phyloP scores from a whole-genome alignment of 345 rosid species.

The Lepidium didymum region DNA sequence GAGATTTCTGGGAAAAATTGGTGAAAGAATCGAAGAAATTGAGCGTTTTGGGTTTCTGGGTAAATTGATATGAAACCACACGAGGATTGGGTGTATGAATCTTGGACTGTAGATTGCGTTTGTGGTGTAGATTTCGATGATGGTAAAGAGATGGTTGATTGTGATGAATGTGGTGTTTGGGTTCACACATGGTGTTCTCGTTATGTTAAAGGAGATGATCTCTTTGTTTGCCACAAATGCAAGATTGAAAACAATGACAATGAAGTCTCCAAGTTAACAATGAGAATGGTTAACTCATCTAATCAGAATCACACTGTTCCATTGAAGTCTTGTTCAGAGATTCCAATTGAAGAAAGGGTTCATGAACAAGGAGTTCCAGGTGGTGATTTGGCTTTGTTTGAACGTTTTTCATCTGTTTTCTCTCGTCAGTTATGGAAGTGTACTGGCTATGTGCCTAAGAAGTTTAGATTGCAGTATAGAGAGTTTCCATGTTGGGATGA shows the following conservation, averaged over 20 bases:
- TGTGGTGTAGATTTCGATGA: slow-evolving; percentile 92
- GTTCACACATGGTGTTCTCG: slow-evolving; percentile 93
- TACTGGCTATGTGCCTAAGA: slow-evolving; percentile 79
- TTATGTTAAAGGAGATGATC: slow-evolving; percentile 74
- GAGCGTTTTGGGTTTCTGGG: not conserved
- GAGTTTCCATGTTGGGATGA: slow-evolving; percentile 76
- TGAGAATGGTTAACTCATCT: slow-evolving; percentile 42
- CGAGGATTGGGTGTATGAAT: slow-evolving; percentile 94
- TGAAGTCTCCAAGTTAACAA: slow-evolving; percentile 64
- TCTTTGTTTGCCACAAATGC: slow-evolving; percentile 81
- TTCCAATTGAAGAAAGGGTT: slow-evolving; percentile 79
- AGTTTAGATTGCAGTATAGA: slow-evolving; percentile 55
- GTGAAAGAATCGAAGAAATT: not conserved
- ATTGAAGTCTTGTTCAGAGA: slow-evolving; percentile 48
- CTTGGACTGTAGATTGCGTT: slow-evolving; percentile 95
- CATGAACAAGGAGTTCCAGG: slow-evolving; percentile 92
- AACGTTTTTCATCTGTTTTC: slow-evolving; percentile 54
- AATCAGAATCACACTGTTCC: slow-evolving; percentile 18
- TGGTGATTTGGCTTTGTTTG: slow-evolving; percentile 66
- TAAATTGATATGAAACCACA: slow-evolving; percentile 40
- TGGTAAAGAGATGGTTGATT: slow-evolving; percentile 98
- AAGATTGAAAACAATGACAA: slow-evolving; percentile 41
- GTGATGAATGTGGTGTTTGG: slow-evolving; percentile 98
- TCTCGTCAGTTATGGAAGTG: slow-evolving; percentile 79
- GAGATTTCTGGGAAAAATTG: not conserved